Conservation (phyloP, 2,329 filamentous ascomycete species). For the Sphaerulina vaccinii region DNA sequence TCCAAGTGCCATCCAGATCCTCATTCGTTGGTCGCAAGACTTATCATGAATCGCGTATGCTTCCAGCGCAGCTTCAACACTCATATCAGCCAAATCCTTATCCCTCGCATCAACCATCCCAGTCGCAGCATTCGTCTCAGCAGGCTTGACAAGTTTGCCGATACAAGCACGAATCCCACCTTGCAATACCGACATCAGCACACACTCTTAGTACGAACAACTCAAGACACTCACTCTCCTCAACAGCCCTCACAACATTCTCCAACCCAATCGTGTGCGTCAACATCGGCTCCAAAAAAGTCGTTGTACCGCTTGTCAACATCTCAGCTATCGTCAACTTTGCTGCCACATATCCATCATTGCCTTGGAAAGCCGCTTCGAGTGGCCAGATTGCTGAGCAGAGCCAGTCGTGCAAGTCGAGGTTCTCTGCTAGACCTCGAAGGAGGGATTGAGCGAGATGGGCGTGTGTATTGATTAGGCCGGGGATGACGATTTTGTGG, state of each 20-base stretch:
- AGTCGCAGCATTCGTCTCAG: constrained; percentile 34
- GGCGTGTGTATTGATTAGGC: constrained; percentile 52
- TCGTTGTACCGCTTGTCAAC: constrained; percentile 52
- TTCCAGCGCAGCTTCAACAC: background rate
- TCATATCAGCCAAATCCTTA: constrained; percentile 1
- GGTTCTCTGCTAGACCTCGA: constrained; percentile 50
- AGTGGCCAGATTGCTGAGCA: constrained; percentile 53
- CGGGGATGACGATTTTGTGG: constrained; percentile 50
- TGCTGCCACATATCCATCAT: constrained; percentile 52
- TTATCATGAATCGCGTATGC: background rate
- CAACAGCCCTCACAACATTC: constrained; percentile 44
- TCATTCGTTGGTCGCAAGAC: background rate
- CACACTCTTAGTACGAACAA: background rate
- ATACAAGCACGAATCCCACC: constrained; percentile 45
- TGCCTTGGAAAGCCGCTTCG: constrained; percentile 45
- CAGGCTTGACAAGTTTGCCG: constrained; percentile 45
- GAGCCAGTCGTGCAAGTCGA: constrained; percentile 52
- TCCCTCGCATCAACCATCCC: constrained; percentile 10
- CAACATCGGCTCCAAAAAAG: constrained; percentile 54
- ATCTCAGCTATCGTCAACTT: constrained; percentile 52
- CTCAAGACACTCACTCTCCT: constrained; percentile 35
- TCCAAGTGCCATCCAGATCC: constrained; percentile 7
- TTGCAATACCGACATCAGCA: background rate
- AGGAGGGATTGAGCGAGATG: constrained; percentile 52
- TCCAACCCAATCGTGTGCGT: constrained; percentile 50